Evolutionary conservation across 371 early-diverging fungal species (phyloP).

Genomic region (Basidiobolus heterosporus): DNA sequence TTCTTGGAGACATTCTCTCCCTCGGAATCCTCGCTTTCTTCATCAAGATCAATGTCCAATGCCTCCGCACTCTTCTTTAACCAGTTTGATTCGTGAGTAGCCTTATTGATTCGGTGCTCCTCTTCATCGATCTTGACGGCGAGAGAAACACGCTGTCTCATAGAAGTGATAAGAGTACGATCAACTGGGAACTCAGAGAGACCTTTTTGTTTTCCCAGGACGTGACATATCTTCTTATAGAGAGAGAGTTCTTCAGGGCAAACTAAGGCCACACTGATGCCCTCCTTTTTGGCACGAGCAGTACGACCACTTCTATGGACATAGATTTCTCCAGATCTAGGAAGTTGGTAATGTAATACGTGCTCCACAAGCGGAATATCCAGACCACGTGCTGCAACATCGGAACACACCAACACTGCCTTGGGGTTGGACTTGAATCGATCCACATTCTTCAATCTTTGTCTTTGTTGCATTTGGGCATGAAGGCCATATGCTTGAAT

Average conservation of each 20-base stretch:
- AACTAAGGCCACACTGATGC: constrained; percentile 62
- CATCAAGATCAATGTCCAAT: constrained; percentile 67
- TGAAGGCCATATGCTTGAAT: constrained; percentile 61
- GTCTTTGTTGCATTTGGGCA: constrained; percentile 88
- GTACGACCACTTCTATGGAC: constrained; percentile 83
- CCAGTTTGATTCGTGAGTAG: constrained; percentile 42
- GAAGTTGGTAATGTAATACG: constrained; percentile 79
- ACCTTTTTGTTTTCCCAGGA: constrained; percentile 42
- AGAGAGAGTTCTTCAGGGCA: constrained; percentile 66
- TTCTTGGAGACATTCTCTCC: constrained; percentile 18
- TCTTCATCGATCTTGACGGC: constrained; percentile 64
- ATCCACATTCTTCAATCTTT: constrained; percentile 82
- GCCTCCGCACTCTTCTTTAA: constrained; percentile 68
- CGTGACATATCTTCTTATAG: constrained; percentile 60
- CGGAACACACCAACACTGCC: constrained; percentile 70
- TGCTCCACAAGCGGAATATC: constrained; percentile 72
- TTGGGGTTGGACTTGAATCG: constrained; percentile 49
- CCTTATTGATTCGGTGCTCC: constrained; percentile 59
- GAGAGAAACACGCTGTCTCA: constrained; percentile 52
- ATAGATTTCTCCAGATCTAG: constrained; percentile 67
- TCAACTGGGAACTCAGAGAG: constrained; percentile 58
- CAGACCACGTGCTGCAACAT: constrained; percentile 82
- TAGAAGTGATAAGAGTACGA: constrained; percentile 28
- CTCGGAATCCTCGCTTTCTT: constrained; percentile 20
- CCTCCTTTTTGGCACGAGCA: constrained; percentile 68